Base-by-base conservation (phyloP, 1,284 basidiomycete species). In the Cryptococcus sp. region DNA sequence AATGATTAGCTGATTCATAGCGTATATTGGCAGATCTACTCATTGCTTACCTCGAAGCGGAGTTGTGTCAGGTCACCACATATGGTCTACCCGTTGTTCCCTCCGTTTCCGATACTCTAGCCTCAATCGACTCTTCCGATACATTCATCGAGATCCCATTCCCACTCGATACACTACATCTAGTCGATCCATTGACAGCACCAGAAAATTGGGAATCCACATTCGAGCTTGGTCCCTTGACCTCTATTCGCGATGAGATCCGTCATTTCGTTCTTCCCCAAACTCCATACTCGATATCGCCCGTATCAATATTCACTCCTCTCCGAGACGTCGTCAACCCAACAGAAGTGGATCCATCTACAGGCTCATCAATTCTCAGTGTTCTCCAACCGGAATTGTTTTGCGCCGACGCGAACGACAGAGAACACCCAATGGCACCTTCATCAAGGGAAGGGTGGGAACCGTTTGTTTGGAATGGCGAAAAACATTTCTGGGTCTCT, bases 341-440 rank as follows among this genome's bases (percentile, higher is more conserved):
- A 2, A 44, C 37, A 0, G 24, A 57, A 24, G 52, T 59, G 0
- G 70, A 74, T 49, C 71, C 72, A 1, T 2, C 19, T 0, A 50
- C 57, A 0, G 57, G 64, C 0, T 45, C 56, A n/a, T 60, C 64
- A 25, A 59, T 75, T 36, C 50, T 65, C 4, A 50, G 59, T 2
- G 52, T 73, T 21, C 57, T 64, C 5, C 70, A 75, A 49, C 73
- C 73, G 0, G 54, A 65, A 32, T 57, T 69, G 54, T 75, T 70
- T 54, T 75, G 73, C 50, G 73, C 71, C 4, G 73, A 75, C 46
- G 73, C 73, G 9, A 75, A 75, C 41, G 69, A 74, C 53, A 51
- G 55, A 5, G 48, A 59, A 13, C 56, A 74, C 51, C 73, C 73
- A 1, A 69, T 75, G 70, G 53, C 53, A 34, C 73, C 73, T 21